These are phyloP conservation scores for Neolentinus lepideus DNA, from an alignment of 1,284 basidiomycete genomes.

Conservation along the genomic window DNA sequence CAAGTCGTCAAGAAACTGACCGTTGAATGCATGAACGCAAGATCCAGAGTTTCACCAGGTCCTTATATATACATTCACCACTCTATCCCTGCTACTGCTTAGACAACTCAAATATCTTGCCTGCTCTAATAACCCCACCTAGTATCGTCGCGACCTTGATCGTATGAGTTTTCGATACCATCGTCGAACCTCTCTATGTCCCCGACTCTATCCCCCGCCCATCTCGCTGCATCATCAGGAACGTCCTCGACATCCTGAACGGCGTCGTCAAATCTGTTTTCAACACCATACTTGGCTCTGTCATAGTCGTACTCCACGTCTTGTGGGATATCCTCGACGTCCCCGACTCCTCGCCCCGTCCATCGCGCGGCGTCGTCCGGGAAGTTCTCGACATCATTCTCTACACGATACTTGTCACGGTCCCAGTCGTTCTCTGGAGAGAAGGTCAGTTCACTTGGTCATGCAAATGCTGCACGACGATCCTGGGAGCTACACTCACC, in stretches of 20 bases:
- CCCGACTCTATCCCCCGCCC: background rate
- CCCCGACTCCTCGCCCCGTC: background rate
- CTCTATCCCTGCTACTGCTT: too few relatives aligned
- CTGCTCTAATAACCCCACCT: background rate
- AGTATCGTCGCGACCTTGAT: background rate
- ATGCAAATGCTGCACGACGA: too few relatives aligned
- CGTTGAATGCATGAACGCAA: too few relatives aligned
- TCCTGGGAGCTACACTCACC: background rate
- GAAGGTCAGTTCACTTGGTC: too few relatives aligned
- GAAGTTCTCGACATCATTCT: background rate
- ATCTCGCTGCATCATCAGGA: background rate
- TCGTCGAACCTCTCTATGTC: slow-evolving; percentile 1
- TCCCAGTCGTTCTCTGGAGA: slow-evolving; percentile 3
- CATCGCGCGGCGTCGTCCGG: slow-evolving; percentile 1
- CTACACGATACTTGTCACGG: background rate
- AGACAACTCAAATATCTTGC: background rate
- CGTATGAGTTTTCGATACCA: slow-evolving; percentile 1
- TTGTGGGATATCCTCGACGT: background rate
- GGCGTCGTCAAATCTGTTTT: background rate
- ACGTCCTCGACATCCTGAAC: background rate
- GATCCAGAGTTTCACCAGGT: too few relatives aligned
- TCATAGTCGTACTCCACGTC: background rate
- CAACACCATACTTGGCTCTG: background rate
- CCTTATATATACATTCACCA: too few relatives aligned
- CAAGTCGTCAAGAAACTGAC: too few relatives aligned